Evolutionary conservation across 495 filamentous ascomycete genomes (phyloP), one percentile per base, ranked within the genome.

Genomic region (Echria macrotheca): DNA sequence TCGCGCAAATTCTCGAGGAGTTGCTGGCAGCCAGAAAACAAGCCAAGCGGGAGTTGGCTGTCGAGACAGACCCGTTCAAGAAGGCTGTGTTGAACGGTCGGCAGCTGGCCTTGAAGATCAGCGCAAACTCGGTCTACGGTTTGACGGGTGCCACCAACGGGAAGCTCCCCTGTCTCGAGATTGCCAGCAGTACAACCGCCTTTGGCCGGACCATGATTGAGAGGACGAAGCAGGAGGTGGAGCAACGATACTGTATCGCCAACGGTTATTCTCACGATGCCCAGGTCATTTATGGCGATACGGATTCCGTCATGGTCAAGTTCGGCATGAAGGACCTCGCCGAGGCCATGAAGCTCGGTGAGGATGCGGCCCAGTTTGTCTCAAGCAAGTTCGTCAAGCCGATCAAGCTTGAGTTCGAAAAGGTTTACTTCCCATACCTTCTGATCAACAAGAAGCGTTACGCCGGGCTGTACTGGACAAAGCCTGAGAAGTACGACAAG

Each of bases 381-480:
- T 96, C 91, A 0, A 73, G 78, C 18, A 95, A 96, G 61, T 98
- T 98, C 67, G 71, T 89, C 65, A 89, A 85, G 55, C 93, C 93
- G 5, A 99, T 99, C 73, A 99, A 96, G 70, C 79, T 99, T 14
- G 93, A 99, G 63, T 99, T 99, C 71, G 93, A 99, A 62, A 99
- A 99, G 68, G 93, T 99, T 2, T 99, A 99, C 67, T 99, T 87
- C 62, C 93, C 93, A 1, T 99, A 99, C 64, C 77, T 99, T 25
- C 75, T 99, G 33, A 99, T 99, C 80, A 99, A 99, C 80, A 99
- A 99, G 71, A 99, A 99, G 77, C 86, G 93, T 46, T 99, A 99
- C 56, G 93, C 93, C 10, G 93, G 93, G 25, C 72, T 99, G 11
- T 97, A 90, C 70, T 99, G 91, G 90, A 97, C 94, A 15, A 89